Base-by-base conservation (phyloP, 148 eudicot genomes). In the Rheum nobile region DNA sequence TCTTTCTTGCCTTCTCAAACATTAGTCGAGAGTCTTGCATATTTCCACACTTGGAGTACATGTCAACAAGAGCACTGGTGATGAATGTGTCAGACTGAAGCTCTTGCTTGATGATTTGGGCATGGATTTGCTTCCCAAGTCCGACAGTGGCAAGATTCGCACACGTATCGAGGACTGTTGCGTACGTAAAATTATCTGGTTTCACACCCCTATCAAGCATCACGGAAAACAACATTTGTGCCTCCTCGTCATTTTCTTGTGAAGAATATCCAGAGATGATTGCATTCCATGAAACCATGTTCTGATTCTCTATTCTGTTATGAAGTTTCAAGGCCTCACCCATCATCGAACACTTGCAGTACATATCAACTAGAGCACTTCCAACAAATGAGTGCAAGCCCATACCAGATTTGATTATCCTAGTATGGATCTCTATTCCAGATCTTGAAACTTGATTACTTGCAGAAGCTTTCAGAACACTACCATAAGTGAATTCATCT, bases 161-260 rank as follows among this genome's bases (percentile, higher is more conserved):
- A 87, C 98, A 94, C 16, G 91, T 79, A 76, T 91, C 96, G n/a
- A 94, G 90, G 79, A 91, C 86, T 63, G 97, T 94, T 39, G 97
- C 96, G 75, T 84, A 91, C 0, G 97, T 91, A 84, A 91, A 94
- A 67, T 85, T 86, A 86, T 94, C 98, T 9, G 97, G 97, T 50
- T 78, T 71, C 12, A 85, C 59, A 71, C 98, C 93, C 81, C 46
- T 81, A 77, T 83, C 90, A 44, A 91, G 42, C 97, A 94, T 88
- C 37, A 52, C 47, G 57, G 89, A 80, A 79, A 94, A 94, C 54
- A 84, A 74, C 46, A 78, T 87, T 77, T 89, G 91, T 71, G 98
- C 96, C 83, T 86, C 93, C 70, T 94, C 98, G 8, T 91, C 81
- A 70, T 84, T 83, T 73, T 94, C 82, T 42, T 75, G 84, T 19